A percentile compares a stretch with the other conserved stretches of the same genome.
Evolutionary conservation across 805 yeast genomes (phyloP).

Genomic region (Saccharomycopsis oosterbeekiorum): DNA sequence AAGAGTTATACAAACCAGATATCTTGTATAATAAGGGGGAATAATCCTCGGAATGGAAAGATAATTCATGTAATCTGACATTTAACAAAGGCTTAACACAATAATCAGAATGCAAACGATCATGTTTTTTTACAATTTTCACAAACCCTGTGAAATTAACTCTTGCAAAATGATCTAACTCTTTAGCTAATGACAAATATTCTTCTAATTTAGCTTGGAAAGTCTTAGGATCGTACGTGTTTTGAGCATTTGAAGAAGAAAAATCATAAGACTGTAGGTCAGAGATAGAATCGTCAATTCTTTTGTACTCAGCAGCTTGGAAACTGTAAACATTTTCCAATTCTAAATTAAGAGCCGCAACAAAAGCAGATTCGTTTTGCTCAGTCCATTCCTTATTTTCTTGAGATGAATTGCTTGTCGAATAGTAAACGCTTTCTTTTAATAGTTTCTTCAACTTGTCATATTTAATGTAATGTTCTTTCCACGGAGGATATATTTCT

Average conservation of each 20-base stretch:
- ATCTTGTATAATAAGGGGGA: conserved; percentile 80
- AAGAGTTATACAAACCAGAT: conserved; percentile 68
- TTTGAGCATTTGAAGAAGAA: conserved; percentile 23
- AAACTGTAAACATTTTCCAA: conserved; percentile 70
- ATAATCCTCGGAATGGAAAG: conserved; percentile 91
- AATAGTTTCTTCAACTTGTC: conserved; percentile 54
- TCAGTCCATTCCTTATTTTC: conserved; percentile 44
- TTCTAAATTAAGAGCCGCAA: conserved; percentile 54
- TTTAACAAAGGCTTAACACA: conserved; percentile 86
- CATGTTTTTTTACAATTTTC: conserved; percentile 94
- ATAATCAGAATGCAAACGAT: conserved; percentile 75
- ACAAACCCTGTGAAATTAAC: conserved; percentile 90
- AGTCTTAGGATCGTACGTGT: conserved; percentile 42
- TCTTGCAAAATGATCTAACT: conserved; percentile 82
- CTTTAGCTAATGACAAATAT: conserved; percentile 64
- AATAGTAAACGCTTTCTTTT: conserved; percentile 51
- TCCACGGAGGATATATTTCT: conserved; percentile 88
- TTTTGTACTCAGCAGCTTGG: conserved; percentile 57
- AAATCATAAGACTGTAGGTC: conserved; percentile 40
- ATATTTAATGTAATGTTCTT: conserved; percentile 57
- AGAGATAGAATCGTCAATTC: conserved; percentile 54
- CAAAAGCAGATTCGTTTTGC: conserved; percentile 62
- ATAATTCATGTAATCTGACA: conserved; percentile 77
- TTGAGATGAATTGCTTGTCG: conserved; percentile 18
- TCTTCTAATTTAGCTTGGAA: conserved; percentile 69